Base-by-base conservation (phyloP, 2,329 filamentous ascomycete species). In the Fusarium heterosporum region DNA sequence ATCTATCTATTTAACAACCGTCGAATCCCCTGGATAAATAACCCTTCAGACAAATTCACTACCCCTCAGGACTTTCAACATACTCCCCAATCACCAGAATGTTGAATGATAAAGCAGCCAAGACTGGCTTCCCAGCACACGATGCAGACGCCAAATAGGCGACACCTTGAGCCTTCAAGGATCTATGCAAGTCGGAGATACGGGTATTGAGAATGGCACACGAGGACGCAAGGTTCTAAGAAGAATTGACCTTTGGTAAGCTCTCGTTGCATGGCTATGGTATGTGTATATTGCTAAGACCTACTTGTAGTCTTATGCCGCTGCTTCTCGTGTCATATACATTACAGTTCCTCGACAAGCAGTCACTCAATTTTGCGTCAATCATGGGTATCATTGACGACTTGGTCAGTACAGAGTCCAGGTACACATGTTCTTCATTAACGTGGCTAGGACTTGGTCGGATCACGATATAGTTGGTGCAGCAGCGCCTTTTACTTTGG, bases 331-430 rank as follows among this genome's bases (percentile, higher is more conserved):
- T 70, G 3, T 72, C 69, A 1, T 72, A 72, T 6, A 72, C 68
- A 16, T 32, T 72, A 1, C 69, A 72, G n/a, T 72, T 72, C 8
- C 69, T 72, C 9, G 69, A 72, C 9, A 72, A 72, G 25, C 69
- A 72, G 14, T 72, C 69, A 0, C 34, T 72, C 3, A 72, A 72
- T 46, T 72, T 72, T 55, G 39, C 69, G 2, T 71, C 69, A 0
- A 72, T 71, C 16, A 71, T 71, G 69, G 69, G 69, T 4, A 68
- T 72, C 10, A 71, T 72, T 8, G 55, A 66, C 0, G 66, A 72
- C 10, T 16, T 72, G 8, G 68, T 71, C 3, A 32, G 57, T 43
- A 4, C 4, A 0, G 4, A 2, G 5, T 1, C 1, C 2, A 1
- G 16, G 22, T 1, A 16, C 0, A 4, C 4, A 8, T 3, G 3